Percentiles rank a stretch among this genome's conserved stretches.
These are phyloP conservation scores for Dichomitus squalens DNA, from an alignment of 1,284 basidiomycete species.

Conservation along the genomic window DNA sequence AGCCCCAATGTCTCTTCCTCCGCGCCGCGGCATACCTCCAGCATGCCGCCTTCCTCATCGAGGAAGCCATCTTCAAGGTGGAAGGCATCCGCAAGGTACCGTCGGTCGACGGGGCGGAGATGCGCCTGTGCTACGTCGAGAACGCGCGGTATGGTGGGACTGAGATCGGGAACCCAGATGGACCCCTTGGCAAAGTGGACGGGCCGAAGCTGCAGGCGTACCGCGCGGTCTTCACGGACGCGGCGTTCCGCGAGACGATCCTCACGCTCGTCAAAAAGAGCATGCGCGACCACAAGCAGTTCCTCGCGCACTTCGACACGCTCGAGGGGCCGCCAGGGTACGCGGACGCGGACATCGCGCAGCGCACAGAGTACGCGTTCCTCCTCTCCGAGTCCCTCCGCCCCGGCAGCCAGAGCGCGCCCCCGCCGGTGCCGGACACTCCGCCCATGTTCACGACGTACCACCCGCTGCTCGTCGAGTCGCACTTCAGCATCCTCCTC, in stretches of 20 bases:
- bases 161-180: slow-evolving; percentile 74
- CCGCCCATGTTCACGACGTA: slow-evolving; percentile 77
- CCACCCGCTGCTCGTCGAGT: slow-evolving; percentile 82
- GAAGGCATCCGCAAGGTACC: slow-evolving; percentile 64
- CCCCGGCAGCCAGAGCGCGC: slow-evolving; percentile 52
- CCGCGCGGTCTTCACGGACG: slow-evolving; percentile 52
- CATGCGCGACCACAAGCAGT: slow-evolving; percentile 79
- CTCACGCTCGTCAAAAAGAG: slow-evolving; percentile 62
- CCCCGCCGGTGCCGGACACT: slow-evolving; percentile 37
- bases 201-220: slow-evolving; percentile 68
- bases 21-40: slow-evolving; percentile 79
- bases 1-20: slow-evolving; percentile 79
- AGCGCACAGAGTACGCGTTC: slow-evolving; percentile 66
- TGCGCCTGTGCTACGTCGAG: slow-evolving; percentile 71
- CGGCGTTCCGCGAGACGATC: slow-evolving; percentile 59
- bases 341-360: slow-evolving; percentile 50
- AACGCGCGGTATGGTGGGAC: slow-evolving; percentile 75
- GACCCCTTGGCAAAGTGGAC: slow-evolving; percentile 62
- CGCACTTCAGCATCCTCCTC: slow-evolving; percentile 76
- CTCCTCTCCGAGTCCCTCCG: slow-evolving; percentile 65
- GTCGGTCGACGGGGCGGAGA: slow-evolving; percentile 65
- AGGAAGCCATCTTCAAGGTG: slow-evolving; percentile 64
- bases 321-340: slow-evolving; percentile 46
- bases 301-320: slow-evolving; percentile 78
- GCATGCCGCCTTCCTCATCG: slow-evolving; percentile 72